phyloP scores from a whole-genome alignment of 768 basidiomycete genomes.

The Panus rudis region DNA sequence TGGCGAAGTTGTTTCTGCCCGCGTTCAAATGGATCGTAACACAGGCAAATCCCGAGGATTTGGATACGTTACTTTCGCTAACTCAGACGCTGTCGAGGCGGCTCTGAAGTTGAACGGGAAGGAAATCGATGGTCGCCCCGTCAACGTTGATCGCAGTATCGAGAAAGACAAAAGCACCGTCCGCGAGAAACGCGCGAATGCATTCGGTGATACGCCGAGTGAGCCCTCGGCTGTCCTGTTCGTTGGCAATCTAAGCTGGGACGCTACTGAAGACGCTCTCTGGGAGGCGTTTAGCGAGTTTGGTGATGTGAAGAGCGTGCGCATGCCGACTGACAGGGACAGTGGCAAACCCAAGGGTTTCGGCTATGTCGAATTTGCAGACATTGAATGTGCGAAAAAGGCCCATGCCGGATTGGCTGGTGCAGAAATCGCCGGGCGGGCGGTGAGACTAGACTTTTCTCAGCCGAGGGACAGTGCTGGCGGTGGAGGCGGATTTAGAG shows the following conservation, averaged over 20 bases:
- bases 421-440: conserved; percentile 73
- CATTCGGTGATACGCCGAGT: conserved; percentile 66
- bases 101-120: conserved; percentile 76
- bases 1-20: conserved; percentile 85
- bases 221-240: conserved; percentile 75
- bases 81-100: conserved; percentile 65
- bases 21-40: conserved; percentile 80
- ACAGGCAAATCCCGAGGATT: conserved; percentile 81
- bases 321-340: conserved; percentile 90
- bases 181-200: conserved; percentile 64
- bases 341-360: conserved; percentile 90
- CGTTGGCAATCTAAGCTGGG: conserved; percentile 85
- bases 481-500: conserved; percentile 34
- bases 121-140: conserved; percentile 87
- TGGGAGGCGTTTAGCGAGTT: conserved; percentile 90
- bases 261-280: conserved; percentile 71
- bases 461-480: conserved; percentile 67
- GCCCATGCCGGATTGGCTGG: conserved; percentile 68
- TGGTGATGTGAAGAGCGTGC: conserved; percentile 77
- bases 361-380: conserved; percentile 92
- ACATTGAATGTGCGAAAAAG: conserved; percentile 70
- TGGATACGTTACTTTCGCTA: conserved; percentile 75
- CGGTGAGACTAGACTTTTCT: conserved; percentile 78
- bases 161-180: conserved; percentile 47
- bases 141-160: conserved; percentile 81